Conservation (phyloP, 345 rosid genomes). For the Viola odorata region DNA sequence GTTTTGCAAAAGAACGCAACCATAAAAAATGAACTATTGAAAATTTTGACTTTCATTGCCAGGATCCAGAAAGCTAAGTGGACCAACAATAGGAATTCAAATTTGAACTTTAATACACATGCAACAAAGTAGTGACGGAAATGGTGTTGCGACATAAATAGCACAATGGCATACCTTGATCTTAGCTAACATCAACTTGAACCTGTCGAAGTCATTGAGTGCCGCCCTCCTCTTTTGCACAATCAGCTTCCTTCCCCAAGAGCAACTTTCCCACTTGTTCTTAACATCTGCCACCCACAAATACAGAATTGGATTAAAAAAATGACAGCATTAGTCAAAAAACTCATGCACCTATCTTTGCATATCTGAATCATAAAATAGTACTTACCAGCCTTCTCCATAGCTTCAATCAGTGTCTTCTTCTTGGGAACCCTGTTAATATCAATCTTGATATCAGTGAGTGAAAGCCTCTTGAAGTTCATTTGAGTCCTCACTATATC, state of each 20-base stretch:
- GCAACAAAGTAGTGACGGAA: background rate
- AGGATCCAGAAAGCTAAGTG: background rate
- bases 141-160: background rate
- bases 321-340: background rate
- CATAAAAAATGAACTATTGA: background rate
- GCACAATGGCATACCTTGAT: conserved; percentile 51
- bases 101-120: no score
- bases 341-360: background rate
- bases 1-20: background rate
- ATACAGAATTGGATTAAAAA: background rate
- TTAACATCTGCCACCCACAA: conserved; percentile 52
- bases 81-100: no score
- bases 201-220: conserved; percentile 74
- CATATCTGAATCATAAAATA: background rate
- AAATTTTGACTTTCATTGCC: background rate
- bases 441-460: conserved; percentile 77
- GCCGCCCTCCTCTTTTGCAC: conserved; percentile 74
- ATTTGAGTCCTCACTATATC: conserved; percentile 90
- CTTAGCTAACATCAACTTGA: conserved; percentile 84
- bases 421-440: conserved; percentile 74
- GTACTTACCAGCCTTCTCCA: conserved; percentile 84
- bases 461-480: conserved; percentile 88
- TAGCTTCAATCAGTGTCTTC: conserved; percentile 78
- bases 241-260: conserved; percentile 81
- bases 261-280: conserved; percentile 81